Base-by-base conservation (phyloP, 83 land plant species). In the Picea engelmannii region DNA sequence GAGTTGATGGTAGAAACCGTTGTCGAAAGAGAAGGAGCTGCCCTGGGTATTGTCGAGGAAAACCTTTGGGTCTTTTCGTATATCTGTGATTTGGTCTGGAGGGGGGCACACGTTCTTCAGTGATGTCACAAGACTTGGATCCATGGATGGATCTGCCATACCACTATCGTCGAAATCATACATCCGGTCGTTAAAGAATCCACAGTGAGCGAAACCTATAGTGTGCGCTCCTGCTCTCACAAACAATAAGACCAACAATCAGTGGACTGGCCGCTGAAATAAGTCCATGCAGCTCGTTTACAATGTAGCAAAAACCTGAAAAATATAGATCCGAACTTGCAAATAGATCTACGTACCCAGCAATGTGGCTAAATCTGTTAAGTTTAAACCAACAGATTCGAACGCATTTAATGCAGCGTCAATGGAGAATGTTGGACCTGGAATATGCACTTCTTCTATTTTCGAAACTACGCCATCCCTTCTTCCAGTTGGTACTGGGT, bases 181-280 rank as follows among this genome's bases (percentile, higher is more conserved):
- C 35, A 86, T 81, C 62, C 91, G 70, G 24, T 84, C 87, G 47
- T 40, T 35, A 78, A 89, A 83, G 83, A 82, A 84, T 49, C 78
- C 80, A 47, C 91, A 89, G 79, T 84, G 91, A n/a, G 82, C 80
- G 67, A 84, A 44, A 24, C 91, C 89, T 16, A 87, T 78, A 1
- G 74, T 86, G 27, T 89, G 91, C 6, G 89, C 91, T 23, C 91
- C 91, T 81, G 85, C 60, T 52, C 66, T 13, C 4, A 17, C 60
- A 58, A 58, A 20, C 20, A 65, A 79, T 65, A 62, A 58, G 6
- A 65, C 73, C 23, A 58, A 55, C 27, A n/a, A 21, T 68, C 17
- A 31, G 18, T 68, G 5, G 4, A 68, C 5, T 3, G n/a, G 4
- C 15, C 4, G 15, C 17, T 47, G 49, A 47, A 47, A 47, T 47